These are phyloP conservation scores for Fusarium falciforme DNA, from an alignment of 2,329 filamentous ascomycete species.

Conservation along the genomic window DNA sequence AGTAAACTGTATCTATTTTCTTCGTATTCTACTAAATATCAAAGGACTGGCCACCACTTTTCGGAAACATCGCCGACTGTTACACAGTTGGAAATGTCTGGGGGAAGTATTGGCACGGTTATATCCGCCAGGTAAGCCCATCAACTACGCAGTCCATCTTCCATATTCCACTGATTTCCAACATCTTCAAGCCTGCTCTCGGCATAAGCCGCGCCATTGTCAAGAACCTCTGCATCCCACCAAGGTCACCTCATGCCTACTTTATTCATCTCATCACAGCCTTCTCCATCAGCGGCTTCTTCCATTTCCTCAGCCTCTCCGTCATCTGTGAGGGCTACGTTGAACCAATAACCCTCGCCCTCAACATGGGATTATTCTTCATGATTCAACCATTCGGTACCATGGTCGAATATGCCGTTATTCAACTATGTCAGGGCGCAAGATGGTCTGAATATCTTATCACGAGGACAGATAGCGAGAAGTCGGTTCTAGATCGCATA, in stretches of 20 bases:
- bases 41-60: constrained; percentile 24
- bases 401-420: background rate
- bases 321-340: constrained; percentile 13
- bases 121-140: constrained; percentile 18
- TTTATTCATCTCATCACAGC: constrained; percentile 14
- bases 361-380: constrained; percentile 13
- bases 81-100: constrained; percentile 26
- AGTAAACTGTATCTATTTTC: background rate
- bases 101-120: constrained; percentile 32
- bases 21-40: background rate
- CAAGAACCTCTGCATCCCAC: background rate
- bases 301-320: constrained; percentile 20
- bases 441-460: background rate
- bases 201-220: constrained; percentile 8
- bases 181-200: constrained; percentile 5
- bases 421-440: background rate
- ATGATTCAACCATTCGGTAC: constrained; percentile 13
- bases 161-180: background rate
- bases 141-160: background rate
- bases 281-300: constrained; percentile 22
- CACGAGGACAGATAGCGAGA: background rate
- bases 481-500: fast-evolving
- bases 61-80: constrained; percentile 9
- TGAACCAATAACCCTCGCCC: background rate
- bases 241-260: constrained; percentile 6